phyloP scores from a whole-genome alignment of 352 stramenopile species.

The Phytophthora pluvialis region DNA sequence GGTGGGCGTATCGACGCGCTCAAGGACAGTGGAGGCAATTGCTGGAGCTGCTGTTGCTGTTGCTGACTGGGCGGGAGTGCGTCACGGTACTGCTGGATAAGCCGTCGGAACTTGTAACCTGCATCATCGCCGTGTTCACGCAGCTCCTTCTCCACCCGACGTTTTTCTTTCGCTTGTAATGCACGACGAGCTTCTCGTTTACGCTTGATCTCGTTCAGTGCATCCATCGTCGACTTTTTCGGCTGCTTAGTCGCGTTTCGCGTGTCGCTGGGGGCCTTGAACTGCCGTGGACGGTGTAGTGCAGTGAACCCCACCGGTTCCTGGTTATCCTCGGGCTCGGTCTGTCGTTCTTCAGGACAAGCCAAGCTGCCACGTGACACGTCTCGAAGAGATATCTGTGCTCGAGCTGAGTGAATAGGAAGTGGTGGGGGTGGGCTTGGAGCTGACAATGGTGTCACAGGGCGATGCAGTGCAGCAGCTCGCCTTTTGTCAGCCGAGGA shows the following conservation, averaged over 20 bases:
- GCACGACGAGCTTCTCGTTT: conserved; percentile 69
- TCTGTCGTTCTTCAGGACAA: neutral
- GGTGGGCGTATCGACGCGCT: conserved; percentile 27
- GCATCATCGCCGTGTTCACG: conserved; percentile 71
- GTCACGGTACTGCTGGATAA: conserved; percentile 68
- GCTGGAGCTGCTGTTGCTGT: conserved; percentile 21
- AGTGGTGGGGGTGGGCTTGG: conserved; percentile 10
- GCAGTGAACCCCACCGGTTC: conserved; percentile 10
- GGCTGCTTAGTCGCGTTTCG: conserved; percentile 26
- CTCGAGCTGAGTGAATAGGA: conserved; percentile 7
- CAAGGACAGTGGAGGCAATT: conserved; percentile 26
- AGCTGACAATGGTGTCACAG: conserved; percentile 20
- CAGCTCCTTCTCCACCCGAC: conserved; percentile 67
- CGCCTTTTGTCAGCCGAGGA: conserved; percentile 31
- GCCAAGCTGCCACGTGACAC: conserved; percentile 14
- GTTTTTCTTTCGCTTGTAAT: conserved; percentile 69
- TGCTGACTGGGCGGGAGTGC: conserved; percentile 44
- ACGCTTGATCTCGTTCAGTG: conserved; percentile 71
- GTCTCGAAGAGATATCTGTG: conserved; percentile 9
- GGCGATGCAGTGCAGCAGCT: conserved; percentile 4
- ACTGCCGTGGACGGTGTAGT: conserved; percentile 4
- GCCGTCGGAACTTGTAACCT: conserved; percentile 76
- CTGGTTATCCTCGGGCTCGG: conserved; percentile 5
- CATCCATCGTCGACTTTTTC: conserved; percentile 59
- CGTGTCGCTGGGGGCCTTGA: conserved; percentile 14